Base-by-base conservation (phyloP, 2,329 filamentous ascomycete genomes). In the Talaromyces sp. region DNA sequence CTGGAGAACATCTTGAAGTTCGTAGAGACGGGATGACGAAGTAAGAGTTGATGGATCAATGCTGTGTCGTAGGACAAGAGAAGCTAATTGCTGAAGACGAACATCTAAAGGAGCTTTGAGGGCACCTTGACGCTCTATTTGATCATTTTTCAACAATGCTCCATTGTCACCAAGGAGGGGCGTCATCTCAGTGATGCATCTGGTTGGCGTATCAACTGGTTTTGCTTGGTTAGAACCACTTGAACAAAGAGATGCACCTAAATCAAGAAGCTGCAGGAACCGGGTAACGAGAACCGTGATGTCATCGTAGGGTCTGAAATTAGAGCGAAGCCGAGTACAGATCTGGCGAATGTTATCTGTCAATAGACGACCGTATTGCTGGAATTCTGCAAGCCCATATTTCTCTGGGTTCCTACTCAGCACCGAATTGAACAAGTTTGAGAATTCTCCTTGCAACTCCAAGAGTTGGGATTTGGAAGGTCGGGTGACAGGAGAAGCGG, bases 251-350 rank as follows among this genome's bases (percentile, higher is more conserved):
- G 85, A 88, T 32, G 96, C 75, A 2, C 91, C 93, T 62, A 96
- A 79, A 65, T 89, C 85, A 10, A 98, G 78, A 66, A 90, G 90
- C 61, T 89, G 86, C 50, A 98, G 79, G 64, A 97, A 89, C 57
- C 89, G 90, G 51, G 91, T 81, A 11, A 91, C 83, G 4, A 91
- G 93, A 51, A 84, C 81, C 0, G 89, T 90, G 66, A 98, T 85
- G 70, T 99, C 95, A 63, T 91, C 90, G 68, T 97, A 98, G 14
- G 86, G 86, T 43, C 86, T 83, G 70, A 92, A 96, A 38, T 86
- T 82, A 31, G 84, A 80, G 1, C 81, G 82, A 8, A 99, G 81
- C 51, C 93, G 85, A 58, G 82, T 79, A 55, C 89, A 84, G 43
- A 96, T 84, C 63, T 89, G 86, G 7, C 80, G 77, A n/a, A 95